Conservation (phyloP, 306 rosid species). For the Acacia crassicarpa region DNA sequence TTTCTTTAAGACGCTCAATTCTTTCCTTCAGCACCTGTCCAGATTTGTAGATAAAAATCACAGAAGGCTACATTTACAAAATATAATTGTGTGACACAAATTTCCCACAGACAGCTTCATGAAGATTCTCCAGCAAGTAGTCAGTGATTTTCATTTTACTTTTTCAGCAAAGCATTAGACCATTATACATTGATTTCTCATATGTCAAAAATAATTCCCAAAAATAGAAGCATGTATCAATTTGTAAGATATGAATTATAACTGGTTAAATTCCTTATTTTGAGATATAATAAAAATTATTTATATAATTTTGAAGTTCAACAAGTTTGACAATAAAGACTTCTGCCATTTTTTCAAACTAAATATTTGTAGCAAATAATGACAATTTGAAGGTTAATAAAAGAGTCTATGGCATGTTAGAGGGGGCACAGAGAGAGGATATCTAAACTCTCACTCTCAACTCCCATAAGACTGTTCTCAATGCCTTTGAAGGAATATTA, state of each 20-base stretch:
- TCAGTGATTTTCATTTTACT: not conserved
- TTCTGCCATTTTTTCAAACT: not conserved
- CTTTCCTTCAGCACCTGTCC: conserved; percentile 84
- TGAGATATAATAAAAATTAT: not conserved
- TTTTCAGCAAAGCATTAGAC: conserved; percentile 16
- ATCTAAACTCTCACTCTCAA: not conserved
- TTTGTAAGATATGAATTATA: not conserved
- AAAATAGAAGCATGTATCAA: conserved; percentile 16
- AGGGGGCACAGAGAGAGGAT: conserved; percentile 8
- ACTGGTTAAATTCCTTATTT: not conserved
- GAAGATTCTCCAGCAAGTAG: conserved; percentile 16
- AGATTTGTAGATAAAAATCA: conserved; percentile 34
- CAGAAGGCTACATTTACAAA: not conserved
- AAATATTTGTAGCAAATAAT: conserved; percentile 1
- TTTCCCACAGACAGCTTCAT: conserved; percentile 4
- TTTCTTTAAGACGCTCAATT: conserved; percentile 70
- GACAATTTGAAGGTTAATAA: not conserved
- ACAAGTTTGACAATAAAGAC: not conserved
- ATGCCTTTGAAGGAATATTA: not conserved
- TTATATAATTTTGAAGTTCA: not conserved
- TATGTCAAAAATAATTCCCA: conserved; percentile 16
- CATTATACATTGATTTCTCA: conserved; percentile 13
- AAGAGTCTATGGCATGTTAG: not conserved
- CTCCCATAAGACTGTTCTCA: not conserved
- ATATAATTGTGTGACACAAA: not conserved